A percentile compares a stretch with the other conserved stretches of the same genome.
Conservation (phyloP, 148 eudicot species). For the Cornus kousa region DNA sequence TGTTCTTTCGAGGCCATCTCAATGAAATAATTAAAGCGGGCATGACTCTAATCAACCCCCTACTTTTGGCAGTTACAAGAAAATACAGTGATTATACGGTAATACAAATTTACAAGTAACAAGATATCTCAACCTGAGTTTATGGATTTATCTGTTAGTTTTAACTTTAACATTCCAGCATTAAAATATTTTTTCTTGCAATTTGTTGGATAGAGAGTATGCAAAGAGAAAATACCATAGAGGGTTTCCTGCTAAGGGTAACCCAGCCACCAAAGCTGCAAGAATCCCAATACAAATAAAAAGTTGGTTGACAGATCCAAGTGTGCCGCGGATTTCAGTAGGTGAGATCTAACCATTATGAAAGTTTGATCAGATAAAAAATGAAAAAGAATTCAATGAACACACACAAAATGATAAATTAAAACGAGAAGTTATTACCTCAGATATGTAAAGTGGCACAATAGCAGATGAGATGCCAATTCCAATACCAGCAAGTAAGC, state of each 20-base stretch:
- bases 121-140: constrained; percentile 8
- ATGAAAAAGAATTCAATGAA: background rate
- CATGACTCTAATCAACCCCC: background rate
- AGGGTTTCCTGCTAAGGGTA: constrained; percentile 91
- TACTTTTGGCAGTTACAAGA: background rate
- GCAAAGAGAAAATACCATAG: constrained; percentile 51
- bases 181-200: background rate
- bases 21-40: background rate
- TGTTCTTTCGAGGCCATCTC: background rate
- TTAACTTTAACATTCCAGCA: background rate
- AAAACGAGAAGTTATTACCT: constrained; percentile 39
- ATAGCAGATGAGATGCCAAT: constrained; percentile 97
- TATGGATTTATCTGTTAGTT: constrained; percentile 1
- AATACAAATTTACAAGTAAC: background rate
- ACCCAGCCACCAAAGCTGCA: constrained; percentile 89
- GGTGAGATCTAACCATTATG: constrained; percentile 73
- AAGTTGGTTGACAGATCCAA: constrained; percentile 95
- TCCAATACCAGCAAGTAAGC: constrained; percentile 90
- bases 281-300: constrained; percentile 95
- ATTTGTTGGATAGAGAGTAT: background rate
- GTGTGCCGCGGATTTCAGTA: constrained; percentile 96
- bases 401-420: background rate
- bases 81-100: background rate
- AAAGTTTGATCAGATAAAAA: constrained; percentile 18
- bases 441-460: constrained; percentile 95